Conservation (phyloP, 768 basidiomycete genomes). For the Tubosaeta sp. region DNA sequence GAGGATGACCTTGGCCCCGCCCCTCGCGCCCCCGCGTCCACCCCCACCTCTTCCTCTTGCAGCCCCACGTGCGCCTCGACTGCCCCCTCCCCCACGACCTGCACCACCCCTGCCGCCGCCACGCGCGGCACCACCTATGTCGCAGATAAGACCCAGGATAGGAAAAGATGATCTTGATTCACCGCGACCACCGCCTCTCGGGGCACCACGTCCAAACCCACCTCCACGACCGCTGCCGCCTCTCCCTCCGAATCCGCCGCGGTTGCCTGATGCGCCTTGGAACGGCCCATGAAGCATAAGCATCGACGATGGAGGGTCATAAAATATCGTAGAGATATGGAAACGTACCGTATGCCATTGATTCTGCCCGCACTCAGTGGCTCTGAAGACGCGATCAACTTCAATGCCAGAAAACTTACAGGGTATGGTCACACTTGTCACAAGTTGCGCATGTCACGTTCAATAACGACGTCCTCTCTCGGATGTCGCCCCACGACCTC, state of each 20-base stretch:
- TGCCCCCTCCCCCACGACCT: conserved; percentile 41
- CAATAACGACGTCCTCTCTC: too few species aligned
- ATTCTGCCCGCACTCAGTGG: background rate
- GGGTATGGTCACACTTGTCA: too few species aligned
- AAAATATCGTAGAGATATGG: background rate
- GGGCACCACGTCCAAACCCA: conserved; percentile 32
- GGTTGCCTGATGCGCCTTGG: conserved; percentile 63
- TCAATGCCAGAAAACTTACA: background rate
- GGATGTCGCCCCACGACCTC: too few species aligned
- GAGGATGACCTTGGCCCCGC: conserved; percentile 84
- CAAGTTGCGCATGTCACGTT: too few species aligned
- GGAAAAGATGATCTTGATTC: conserved; percentile 2
- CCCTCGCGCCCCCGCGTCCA: conserved; percentile 66
- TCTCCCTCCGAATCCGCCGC: conserved; percentile 60
- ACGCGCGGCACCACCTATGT: conserved; percentile 11
- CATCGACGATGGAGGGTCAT: background rate
- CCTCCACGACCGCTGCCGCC: conserved; percentile 39
- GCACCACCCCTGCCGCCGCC: conserved; percentile 34
- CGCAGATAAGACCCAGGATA: background rate
- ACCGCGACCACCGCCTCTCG: conserved; percentile 39
- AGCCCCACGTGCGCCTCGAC: conserved; percentile 43
- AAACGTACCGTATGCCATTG: conserved; percentile 36
- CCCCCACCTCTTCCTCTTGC: conserved; percentile 55
- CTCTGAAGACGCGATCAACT: too few species aligned
- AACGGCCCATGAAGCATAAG: background rate